These are phyloP conservation scores for Phascolomyces articulosus DNA, from an alignment of 371 early-diverging fungal genomes.

Conservation along the genomic window DNA sequence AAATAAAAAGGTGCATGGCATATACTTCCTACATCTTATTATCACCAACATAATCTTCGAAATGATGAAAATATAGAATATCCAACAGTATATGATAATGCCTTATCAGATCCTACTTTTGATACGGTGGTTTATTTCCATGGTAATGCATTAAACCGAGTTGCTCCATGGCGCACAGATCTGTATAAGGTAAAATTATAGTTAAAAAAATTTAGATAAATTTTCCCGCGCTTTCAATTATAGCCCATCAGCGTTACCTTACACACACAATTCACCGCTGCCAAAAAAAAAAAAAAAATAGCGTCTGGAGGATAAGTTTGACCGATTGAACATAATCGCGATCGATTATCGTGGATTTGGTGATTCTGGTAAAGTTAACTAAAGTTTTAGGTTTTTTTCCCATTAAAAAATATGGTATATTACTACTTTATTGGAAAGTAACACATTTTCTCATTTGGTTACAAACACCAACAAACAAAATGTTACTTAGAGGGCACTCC, in stretches of 20 bases:
- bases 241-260: too few species aligned
- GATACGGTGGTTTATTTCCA: conserved; percentile 50
- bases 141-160: conserved; percentile 48
- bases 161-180: conserved; percentile 47
- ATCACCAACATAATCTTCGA: conserved; percentile 24
- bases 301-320: conserved; percentile 28
- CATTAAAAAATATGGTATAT: background rate
- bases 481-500: conserved; percentile 49
- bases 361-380: conserved; percentile 33
- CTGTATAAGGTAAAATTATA: conserved; percentile 53
- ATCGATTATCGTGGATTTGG: conserved; percentile 56
- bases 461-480: too few species aligned
- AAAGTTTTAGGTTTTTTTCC: background rate
- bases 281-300: background rate
- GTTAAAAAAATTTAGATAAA: background rate
- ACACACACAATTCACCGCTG: too few species aligned
- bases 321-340: conserved; percentile 35
- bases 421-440: background rate
- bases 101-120: conserved; percentile 25
- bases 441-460: too few species aligned
- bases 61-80: conserved; percentile 10
- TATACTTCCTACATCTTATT: conserved; percentile 38
- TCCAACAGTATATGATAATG: conserved; percentile 28
- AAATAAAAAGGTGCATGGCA: conserved; percentile 48
- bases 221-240: background rate